A percentile compares a stretch with the other conserved stretches of the same genome.
phyloP scores from a whole-genome alignment of 768 basidiomycete species.

The Rhizopogon sp. region DNA sequence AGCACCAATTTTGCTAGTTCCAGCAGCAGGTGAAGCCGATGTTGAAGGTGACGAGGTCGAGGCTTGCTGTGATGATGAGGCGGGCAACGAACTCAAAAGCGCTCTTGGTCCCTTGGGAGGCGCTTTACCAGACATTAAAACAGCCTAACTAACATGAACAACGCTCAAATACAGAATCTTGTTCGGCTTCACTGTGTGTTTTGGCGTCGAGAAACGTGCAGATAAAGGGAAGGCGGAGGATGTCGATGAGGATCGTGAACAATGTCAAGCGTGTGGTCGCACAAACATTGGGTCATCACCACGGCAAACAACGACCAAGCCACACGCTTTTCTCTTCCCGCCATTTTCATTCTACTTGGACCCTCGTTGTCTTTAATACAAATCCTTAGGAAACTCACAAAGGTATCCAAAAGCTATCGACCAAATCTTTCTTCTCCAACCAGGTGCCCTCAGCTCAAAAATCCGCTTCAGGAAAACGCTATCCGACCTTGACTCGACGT shows the following conservation, averaged over 20 bases:
- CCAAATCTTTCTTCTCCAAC: neutral
- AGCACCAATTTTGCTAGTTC: conserved; percentile 41
- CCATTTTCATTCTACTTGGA: neutral
- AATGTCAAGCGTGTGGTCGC: conserved; percentile 1
- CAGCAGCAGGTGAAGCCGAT: conserved; percentile 25
- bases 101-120: conserved; percentile 74
- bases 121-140: conserved; percentile 69
- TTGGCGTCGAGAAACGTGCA: conserved; percentile 6
- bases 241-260: conserved; percentile 7
- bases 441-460: neutral
- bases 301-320: neutral
- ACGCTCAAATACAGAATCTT: conserved; percentile 1
- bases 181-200: conserved; percentile 1
- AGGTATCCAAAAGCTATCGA: neutral
- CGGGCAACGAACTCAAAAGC: conserved; percentile 43
- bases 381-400: neutral
- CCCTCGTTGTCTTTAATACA: neutral
- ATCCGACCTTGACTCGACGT: neutral
- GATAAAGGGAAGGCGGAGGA: conserved; percentile 6
- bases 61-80: conserved; percentile 21
- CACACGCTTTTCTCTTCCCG: neutral
- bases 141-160: conserved; percentile 10
- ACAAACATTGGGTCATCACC: conserved; percentile 5
- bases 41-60: conserved; percentile 30
- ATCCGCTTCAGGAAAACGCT: neutral